Conservation (phyloP, 495 filamentous ascomycete genomes). For the Penicillium cosmopolitanum region DNA sequence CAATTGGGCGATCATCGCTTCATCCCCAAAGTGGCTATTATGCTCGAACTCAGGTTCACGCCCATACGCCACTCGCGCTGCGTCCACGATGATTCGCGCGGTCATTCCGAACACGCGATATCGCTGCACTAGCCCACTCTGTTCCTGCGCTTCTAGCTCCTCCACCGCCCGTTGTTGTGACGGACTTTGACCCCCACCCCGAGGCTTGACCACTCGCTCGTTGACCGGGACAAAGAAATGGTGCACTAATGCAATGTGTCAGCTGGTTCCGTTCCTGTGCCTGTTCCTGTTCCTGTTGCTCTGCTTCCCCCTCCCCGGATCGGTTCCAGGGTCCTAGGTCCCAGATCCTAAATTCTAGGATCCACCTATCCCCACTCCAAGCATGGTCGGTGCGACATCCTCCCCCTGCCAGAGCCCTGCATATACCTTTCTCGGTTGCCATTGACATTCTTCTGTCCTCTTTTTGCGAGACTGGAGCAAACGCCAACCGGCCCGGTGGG, state of each 20-base stretch:
- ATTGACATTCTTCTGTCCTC: neutral
- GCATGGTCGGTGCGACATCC: conserved; percentile 10
- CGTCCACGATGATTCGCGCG: conserved; percentile 83
- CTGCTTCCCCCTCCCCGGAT: neutral
- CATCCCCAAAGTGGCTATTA: conserved; percentile 79
- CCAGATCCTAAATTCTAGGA: neutral
- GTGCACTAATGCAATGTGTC: conserved; percentile 58
- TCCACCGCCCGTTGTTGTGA: conserved; percentile 31
- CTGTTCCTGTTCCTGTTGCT: neutral
- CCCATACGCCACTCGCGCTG: conserved; percentile 79
- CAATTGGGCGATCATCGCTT: conserved; percentile 69
- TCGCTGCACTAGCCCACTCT: conserved; percentile 46
- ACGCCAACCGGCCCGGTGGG: conserved; percentile 3
- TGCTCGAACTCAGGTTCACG: conserved; percentile 83
- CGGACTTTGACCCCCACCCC: conserved; percentile 11
- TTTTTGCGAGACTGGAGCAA: neutral
- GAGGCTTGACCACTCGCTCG: conserved; percentile 58
- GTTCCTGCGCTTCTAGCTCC: conserved; percentile 46
- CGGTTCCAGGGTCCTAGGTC: neutral
- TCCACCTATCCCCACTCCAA: neutral
- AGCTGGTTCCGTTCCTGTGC: neutral
- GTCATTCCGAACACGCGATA: conserved; percentile 94
- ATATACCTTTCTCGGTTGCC: neutral
- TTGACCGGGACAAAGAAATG: conserved; percentile 79
- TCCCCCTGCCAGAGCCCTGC: conserved; percentile 3